These are phyloP conservation scores for Trichaptum fuscoviolaceum DNA, from an alignment of 768 basidiomycete species.

Conservation along the genomic window DNA sequence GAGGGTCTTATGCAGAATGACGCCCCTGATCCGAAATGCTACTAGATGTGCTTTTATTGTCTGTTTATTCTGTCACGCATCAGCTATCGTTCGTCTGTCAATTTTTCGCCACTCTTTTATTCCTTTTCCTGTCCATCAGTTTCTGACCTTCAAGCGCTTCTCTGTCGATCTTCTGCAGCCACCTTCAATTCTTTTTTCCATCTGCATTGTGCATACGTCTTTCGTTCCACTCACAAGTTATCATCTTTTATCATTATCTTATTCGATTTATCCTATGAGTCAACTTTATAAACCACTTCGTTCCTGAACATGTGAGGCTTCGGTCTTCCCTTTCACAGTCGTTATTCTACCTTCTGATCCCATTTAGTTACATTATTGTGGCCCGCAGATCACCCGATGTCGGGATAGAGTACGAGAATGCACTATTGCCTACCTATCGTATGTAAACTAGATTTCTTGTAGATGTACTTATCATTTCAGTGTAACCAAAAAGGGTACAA, in stretches of 20 bases:
- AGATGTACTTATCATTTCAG: background rate
- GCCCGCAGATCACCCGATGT: background rate
- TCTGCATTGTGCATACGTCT: background rate
- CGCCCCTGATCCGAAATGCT: background rate
- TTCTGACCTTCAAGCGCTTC: background rate
- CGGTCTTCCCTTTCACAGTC: background rate
- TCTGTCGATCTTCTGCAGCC: conserved; percentile 1
- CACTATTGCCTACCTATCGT: background rate
- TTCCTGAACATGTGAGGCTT: background rate
- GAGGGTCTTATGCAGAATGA: background rate
- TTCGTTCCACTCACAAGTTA: background rate
- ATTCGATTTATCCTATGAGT: background rate
- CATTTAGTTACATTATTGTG: conserved; percentile 1
- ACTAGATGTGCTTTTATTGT: background rate
- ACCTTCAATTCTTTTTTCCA: background rate
- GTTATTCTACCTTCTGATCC: background rate
- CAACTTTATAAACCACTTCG: background rate
- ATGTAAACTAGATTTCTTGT: background rate
- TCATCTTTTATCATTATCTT: conserved; percentile 1
- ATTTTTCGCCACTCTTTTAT: background rate
- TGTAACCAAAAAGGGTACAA: background rate
- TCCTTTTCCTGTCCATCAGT: background rate
- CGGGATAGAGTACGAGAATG: background rate
- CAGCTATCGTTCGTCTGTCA: background rate
- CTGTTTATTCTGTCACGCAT: background rate